Evolutionary conservation across 768 basidiomycete genomes (phyloP).

Genomic region (Pisolithus orientalis): DNA sequence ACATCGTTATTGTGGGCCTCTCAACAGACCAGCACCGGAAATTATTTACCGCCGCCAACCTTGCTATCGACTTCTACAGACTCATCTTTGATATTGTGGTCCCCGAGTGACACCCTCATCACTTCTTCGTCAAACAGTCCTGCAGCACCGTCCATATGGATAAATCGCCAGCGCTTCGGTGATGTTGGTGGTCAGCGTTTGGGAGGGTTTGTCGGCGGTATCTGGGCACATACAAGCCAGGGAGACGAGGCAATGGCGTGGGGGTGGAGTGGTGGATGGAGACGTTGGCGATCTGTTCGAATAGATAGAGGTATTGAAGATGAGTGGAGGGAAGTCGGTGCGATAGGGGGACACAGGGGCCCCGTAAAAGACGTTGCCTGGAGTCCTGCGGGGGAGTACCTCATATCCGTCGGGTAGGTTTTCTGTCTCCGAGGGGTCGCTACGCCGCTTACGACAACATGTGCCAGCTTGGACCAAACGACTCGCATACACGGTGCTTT

Average conservation of each 20-base stretch:
- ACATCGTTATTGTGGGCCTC: conserved; percentile 87
- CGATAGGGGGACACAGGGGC: conserved; percentile 79
- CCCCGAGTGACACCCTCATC: conserved; percentile 52
- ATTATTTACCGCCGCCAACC: conserved; percentile 30
- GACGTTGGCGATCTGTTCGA: conserved; percentile 63
- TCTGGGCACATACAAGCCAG: conserved; percentile 54
- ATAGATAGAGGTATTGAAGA: conserved; percentile 26
- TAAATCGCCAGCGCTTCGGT: conserved; percentile 86
- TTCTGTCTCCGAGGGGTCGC: background rate
- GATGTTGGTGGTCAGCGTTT: conserved; percentile 88
- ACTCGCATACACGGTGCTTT: conserved; percentile 77
- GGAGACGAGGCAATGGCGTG: conserved; percentile 69
- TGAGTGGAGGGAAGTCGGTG: conserved; percentile 71
- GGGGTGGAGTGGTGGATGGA: conserved; percentile 95
- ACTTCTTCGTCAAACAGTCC: conserved; percentile 30
- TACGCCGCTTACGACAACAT: conserved; percentile 3
- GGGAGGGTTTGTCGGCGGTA: conserved; percentile 87
- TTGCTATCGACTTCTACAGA: conserved; percentile 93
- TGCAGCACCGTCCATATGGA: conserved; percentile 67
- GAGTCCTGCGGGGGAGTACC: conserved; percentile 81
- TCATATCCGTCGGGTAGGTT: conserved; percentile 78
- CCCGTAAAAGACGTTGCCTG: conserved; percentile 77
- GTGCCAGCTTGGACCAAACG: conserved; percentile 78
- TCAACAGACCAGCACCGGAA: conserved; percentile 9
- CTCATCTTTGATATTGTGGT: conserved; percentile 94